Evolutionary conservation across 176 grass and related monocot genomes (phyloP).

Genomic region (Eremochloa ophiuroides): DNA sequence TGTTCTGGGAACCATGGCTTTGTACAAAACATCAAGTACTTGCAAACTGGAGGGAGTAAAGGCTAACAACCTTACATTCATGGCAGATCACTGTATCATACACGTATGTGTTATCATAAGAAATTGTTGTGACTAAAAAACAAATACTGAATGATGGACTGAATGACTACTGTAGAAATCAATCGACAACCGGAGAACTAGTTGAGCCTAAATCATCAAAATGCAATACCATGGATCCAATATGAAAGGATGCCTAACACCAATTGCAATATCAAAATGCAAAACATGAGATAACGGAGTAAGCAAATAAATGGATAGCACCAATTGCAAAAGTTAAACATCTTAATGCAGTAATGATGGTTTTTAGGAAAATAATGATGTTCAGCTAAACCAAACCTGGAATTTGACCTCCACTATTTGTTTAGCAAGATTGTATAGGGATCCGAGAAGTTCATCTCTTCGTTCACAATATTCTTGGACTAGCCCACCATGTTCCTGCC

Average conservation of each 20-base stretch:
- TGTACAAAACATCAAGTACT: neutral
- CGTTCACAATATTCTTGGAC: conserved; percentile 75
- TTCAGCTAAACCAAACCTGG: conserved; percentile 51
- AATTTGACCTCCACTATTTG: conserved; percentile 73
- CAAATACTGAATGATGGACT: neutral
- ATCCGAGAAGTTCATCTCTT: conserved; percentile 85
- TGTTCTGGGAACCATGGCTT: neutral
- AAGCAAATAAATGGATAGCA: conserved; percentile 18
- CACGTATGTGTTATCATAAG: neutral
- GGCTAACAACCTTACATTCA: conserved; percentile 15
- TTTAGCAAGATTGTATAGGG: conserved; percentile 83
- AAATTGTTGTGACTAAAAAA: neutral
- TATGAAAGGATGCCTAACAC: conserved; percentile 1
- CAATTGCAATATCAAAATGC: conserved; percentile 17
- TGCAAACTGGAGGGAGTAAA: neutral
- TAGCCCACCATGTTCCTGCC: conserved; percentile 68
- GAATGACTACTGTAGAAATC: conserved; percentile 11
- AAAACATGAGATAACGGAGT: neutral
- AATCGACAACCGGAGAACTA: neutral
- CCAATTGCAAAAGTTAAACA: conserved; percentile 14
- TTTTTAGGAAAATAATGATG: conserved; percentile 1
- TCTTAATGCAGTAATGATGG: conserved; percentile 1
- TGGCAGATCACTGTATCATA: conserved; percentile 17
- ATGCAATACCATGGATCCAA: neutral
- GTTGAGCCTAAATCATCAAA: conserved; percentile 14